Conservation (phyloP, 164 flowering plant genomes). For the Aristolochia fimbriata region DNA sequence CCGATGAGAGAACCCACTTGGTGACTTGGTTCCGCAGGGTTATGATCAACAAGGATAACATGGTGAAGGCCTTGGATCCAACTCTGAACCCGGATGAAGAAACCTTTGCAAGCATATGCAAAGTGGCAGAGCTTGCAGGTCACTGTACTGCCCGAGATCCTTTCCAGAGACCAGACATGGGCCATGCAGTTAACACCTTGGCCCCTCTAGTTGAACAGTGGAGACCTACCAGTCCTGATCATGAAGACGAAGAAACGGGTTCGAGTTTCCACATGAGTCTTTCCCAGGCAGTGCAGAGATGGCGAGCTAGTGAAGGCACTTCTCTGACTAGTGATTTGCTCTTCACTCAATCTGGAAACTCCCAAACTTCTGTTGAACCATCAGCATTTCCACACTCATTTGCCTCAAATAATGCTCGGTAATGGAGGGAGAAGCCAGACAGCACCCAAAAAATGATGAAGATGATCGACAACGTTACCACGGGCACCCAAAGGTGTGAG, state of each 20-base stretch:
- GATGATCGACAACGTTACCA: background rate
- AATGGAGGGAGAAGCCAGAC: background rate
- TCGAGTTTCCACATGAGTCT: slow-evolving; percentile 26
- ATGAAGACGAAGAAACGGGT: slow-evolving; percentile 21
- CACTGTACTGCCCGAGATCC: slow-evolving; percentile 51
- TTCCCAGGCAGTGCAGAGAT: slow-evolving; percentile 22
- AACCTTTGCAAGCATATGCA: slow-evolving; percentile 27
- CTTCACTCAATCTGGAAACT: slow-evolving; percentile 1
- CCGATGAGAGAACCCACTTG: slow-evolving; percentile 33
- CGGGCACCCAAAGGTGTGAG: too few species aligned
- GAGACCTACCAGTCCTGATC: slow-evolving; percentile 25
- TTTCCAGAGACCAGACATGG: slow-evolving; percentile 46
- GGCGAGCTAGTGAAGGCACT: slow-evolving; percentile 29
- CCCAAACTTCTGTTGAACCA: slow-evolving; percentile 28
- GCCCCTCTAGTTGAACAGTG: slow-evolving; percentile 50
- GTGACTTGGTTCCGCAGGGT: slow-evolving; percentile 43
- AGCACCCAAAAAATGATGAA: background rate
- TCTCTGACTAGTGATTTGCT: slow-evolving; percentile 1
- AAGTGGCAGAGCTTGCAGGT: slow-evolving; percentile 45
- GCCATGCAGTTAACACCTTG: slow-evolving; percentile 38
- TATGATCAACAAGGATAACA: slow-evolving; percentile 23
- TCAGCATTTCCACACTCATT: slow-evolving; percentile 31
- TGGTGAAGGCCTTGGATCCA: slow-evolving; percentile 26
- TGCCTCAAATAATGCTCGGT: slow-evolving; percentile 27
- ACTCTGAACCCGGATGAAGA: slow-evolving; percentile 34